Evolutionary conservation across 345 rosid species (phyloP), one percentile per base, ranked within the genome.

Genomic region (Citrus unshiu): DNA sequence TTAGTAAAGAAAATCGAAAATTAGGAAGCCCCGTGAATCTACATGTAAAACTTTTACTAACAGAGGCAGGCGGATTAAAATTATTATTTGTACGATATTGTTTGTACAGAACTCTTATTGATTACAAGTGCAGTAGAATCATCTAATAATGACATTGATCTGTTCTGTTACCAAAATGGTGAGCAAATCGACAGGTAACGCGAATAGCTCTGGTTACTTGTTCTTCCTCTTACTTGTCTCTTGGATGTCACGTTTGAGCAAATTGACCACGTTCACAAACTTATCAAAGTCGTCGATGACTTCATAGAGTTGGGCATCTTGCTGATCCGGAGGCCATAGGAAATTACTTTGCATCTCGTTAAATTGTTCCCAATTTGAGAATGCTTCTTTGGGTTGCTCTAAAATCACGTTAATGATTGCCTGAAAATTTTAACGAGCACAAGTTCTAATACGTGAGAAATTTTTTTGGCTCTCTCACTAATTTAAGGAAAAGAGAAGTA

Each of bases 201-300:
- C 7, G 1, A 4, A 35, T 25, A 22, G 16, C 4, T 37, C 8
- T n/a, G 40, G 14, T 5, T 34, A 65, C 59, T 40, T 69, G 21
- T 19, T 9, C 9, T 74, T 0, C 3, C 29, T 27, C 9, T 65
- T 64, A 4, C 12, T 79, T 46, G 82, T 66, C 16, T 74, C 80
- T n/a, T 66, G 6, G 69, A 84, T 83, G 22, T 84, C 88, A 4
- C 70, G 25, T 78, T 85, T 82, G 56, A 90, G 86, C 27, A 76
- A 24, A 43, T 76, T 77, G 78, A 91, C 85, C 24, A 81, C 81
- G 19, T 79, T 82, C 79, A 81, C 79, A 77, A 91, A 91, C 67
- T 84, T 85, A 1, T 39, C 29, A 78, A 83, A 81, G 27, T 14
- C 34, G 19, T 78, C 71, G 18, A 85, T 73, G 43, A 68, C 30